Evolutionary conservation across 2,329 filamentous ascomycete genomes (phyloP).

Genomic region (Macrophomina tecta): DNA sequence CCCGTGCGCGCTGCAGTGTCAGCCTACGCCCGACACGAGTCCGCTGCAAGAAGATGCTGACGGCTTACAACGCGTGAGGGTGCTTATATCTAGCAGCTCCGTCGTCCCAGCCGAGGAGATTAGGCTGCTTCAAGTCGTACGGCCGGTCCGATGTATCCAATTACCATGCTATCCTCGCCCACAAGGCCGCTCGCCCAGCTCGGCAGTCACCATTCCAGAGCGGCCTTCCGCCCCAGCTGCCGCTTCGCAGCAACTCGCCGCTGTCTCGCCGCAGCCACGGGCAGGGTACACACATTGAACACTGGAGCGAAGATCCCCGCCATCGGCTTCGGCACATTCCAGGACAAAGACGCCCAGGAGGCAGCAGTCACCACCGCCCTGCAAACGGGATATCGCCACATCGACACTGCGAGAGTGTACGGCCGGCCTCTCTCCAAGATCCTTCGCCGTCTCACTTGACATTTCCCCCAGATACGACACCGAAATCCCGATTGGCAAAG

Average conservation of each 20-base stretch:
- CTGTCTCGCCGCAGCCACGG: constrained; percentile 40
- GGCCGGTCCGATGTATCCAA: neutral
- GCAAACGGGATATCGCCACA: constrained; percentile 42
- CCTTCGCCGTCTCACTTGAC: neutral
- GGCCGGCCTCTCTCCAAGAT: no score
- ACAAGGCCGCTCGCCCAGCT: neutral
- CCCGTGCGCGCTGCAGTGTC: neutral
- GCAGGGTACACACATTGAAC: constrained; percentile 10
- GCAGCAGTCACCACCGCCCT: constrained; percentile 49
- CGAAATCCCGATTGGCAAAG: constrained; percentile 69
- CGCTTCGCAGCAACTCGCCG: constrained; percentile 35
- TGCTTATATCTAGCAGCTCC: neutral
- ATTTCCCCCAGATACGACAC: constrained; percentile 51
- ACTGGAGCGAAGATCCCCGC: constrained; percentile 16
- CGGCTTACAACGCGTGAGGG: neutral
- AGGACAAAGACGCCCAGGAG: constrained; percentile 40
- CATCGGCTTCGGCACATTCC: constrained; percentile 44
- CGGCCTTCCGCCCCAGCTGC: no score
- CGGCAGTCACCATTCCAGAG: neutral
- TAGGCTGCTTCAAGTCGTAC: neutral
- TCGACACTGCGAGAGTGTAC: constrained; percentile 47
- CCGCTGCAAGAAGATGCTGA: neutral
- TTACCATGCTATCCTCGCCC: neutral
- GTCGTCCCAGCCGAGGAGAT: no score
- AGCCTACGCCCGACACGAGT: neutral